Percentiles rank a stretch among this genome's conserved stretches.
These are phyloP conservation scores for Heliamphora exappendiculata DNA, from an alignment of 148 eudicot genomes.

Conservation along the genomic window DNA sequence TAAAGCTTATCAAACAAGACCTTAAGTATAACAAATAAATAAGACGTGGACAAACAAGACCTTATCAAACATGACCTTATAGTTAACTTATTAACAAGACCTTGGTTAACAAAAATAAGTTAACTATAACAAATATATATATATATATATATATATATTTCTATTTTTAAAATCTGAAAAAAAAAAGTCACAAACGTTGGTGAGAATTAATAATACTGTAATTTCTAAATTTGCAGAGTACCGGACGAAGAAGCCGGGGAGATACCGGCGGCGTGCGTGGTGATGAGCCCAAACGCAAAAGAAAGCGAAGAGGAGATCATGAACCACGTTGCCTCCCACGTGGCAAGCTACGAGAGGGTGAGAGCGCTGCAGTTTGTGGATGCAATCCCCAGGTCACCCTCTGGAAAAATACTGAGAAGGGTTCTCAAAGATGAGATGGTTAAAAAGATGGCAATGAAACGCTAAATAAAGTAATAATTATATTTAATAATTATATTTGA, in stretches of 20 bases:
- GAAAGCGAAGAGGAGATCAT: conserved; percentile 72
- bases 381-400: conserved; percentile 70
- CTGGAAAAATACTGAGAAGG: conserved; percentile 51
- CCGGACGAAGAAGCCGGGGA: conserved; percentile 95
- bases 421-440: conserved; percentile 35
- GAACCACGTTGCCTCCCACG: conserved; percentile 60
- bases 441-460: conserved; percentile 14
- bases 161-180: too few species aligned
- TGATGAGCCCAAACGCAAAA: conserved; percentile 42
- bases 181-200: too few species aligned
- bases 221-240: conserved; percentile 28
- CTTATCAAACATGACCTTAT: too few species aligned
- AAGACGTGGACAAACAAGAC: too few species aligned
- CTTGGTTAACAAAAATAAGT: too few species aligned
- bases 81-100: too few species aligned
- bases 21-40: too few species aligned
- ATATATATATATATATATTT: too few species aligned
- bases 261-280: conserved; percentile 88
- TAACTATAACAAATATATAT: too few species aligned
- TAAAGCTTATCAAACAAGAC: too few species aligned
- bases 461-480: background rate
- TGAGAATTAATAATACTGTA: background rate
- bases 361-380: conserved; percentile 67
- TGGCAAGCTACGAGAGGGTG: conserved; percentile 66
- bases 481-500: too few species aligned